Conservation (phyloP, 2,329 filamentous ascomycete species). For the Ascomycota sp. region DNA sequence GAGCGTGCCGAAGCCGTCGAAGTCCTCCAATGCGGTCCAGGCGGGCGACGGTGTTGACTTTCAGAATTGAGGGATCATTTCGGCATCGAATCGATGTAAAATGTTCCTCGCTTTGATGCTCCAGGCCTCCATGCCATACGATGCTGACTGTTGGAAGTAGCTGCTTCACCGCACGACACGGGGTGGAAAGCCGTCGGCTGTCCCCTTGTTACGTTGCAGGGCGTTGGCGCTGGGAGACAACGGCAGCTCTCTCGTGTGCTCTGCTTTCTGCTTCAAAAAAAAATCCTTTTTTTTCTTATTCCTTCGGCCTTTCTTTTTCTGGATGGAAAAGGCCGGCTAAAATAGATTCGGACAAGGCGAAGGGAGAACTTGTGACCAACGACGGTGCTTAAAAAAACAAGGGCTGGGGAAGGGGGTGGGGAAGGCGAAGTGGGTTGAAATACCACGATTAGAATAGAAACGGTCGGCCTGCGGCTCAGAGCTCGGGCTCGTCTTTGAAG, state of each 20-base stretch:
- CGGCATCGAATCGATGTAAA: background rate
- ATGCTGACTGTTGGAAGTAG: no score
- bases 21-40: constrained; percentile 4
- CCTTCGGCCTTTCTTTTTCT: background rate
- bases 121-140: no score
- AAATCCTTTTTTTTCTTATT: no score
- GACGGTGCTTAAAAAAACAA: no score
- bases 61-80: background rate
- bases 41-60: no score
- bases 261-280: no score
- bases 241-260: background rate
- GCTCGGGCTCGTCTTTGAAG: background rate
- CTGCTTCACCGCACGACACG: no score
- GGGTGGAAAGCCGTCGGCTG: no score
- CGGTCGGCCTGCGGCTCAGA: background rate
- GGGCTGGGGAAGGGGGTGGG: no score
- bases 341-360: constrained; percentile 1
- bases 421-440: no score
- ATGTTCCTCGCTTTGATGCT: no score
- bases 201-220: background rate
- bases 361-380: background rate
- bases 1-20: constrained; percentile 14
- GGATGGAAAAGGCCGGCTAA: background rate
- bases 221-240: background rate
- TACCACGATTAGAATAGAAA: background rate